Base-by-base conservation (phyloP, 2,329 filamentous ascomycete species). In the Fusarium sambucinum region DNA sequence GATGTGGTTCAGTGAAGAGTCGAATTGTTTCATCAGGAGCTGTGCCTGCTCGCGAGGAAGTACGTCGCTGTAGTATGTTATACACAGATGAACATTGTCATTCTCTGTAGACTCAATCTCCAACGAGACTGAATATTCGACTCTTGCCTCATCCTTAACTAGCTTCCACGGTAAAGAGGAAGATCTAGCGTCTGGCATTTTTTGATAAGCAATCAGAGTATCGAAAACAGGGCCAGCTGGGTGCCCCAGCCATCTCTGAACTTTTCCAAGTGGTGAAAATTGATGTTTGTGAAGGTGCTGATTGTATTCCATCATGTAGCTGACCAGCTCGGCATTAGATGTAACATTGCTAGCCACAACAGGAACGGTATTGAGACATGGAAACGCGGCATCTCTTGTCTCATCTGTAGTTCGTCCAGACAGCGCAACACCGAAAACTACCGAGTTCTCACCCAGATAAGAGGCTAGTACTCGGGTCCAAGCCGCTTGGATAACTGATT, bases 191-290 rank as follows among this genome's bases (percentile, higher is more conserved):
- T 79, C 68, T 19, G 52, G 79, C 69, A 59, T 82, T 68, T 92
- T 92, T 74, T 97, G 94, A 73, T 94, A 95, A 1, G 93, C 91
- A 61, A 97, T 88, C 2, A 97, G 83, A 0, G 93, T 95, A 74
- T 97, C 94, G 70, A 97, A 97, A 0, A 96, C 82, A 1, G 85
- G 81, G 9, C 87, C 84, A 25, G 90, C 87, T 1, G 89, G 82
- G 59, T 87, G 84, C 1, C 89, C 89, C 19, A 92, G 83, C 85
- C 90, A 90, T 50, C 86, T 88, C 72, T 96, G 92, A 12, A 97
- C 90, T 30, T 88, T 86, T 5, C 85, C 83, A 9, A 97, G 81
- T 1, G 93, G 88, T 0, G 88, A 87, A 70, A 91, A 90, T 66
- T 96, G 92, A 73, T 93, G 83, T 60, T 88, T 89, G 47, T 91